A percentile compares a stretch with the other conserved stretches of the same genome.
Evolutionary conservation across 2,329 filamentous ascomycete genomes (phyloP).

Genomic region (Paraphoma sp.): DNA sequence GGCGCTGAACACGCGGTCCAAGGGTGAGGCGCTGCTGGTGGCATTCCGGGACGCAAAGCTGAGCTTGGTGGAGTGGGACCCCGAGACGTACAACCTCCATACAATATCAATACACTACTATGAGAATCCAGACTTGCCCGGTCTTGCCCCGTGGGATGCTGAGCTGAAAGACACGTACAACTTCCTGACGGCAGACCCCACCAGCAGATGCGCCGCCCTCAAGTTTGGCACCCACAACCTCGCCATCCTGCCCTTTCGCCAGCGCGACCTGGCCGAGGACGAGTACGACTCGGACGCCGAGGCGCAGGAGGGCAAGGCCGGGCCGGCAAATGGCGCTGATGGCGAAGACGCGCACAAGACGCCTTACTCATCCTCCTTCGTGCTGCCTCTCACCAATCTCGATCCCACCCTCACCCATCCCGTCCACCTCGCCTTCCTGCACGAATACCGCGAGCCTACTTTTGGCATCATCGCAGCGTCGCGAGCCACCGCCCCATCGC

Average conservation of each 20-base stretch:
- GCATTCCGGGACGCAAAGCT: slow-evolving; percentile 91
- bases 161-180: slow-evolving; percentile 78
- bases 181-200: slow-evolving; percentile 85
- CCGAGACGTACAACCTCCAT: slow-evolving; percentile 76
- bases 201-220: slow-evolving; percentile 90
- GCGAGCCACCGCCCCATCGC: slow-evolving; percentile 72
- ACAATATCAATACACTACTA: slow-evolving; percentile 98
- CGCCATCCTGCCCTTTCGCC: slow-evolving; percentile 91
- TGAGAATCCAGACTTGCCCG: slow-evolving; percentile 87
- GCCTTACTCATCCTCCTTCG: slow-evolving; percentile 89
- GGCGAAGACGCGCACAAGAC: slow-evolving; percentile 56
- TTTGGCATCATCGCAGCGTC: slow-evolving; percentile 91
- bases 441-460: slow-evolving; percentile 97
- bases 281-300: slow-evolving; percentile 87
- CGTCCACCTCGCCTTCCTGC: slow-evolving; percentile 87
- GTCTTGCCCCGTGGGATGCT: slow-evolving; percentile 77
- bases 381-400: slow-evolving; percentile 85
- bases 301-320: slow-evolving; percentile 51
- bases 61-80: slow-evolving; percentile 93
- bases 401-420: slow-evolving; percentile 88
- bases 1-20: slow-evolving; percentile 73
- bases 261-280: slow-evolving; percentile 85
- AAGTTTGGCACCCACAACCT: slow-evolving; percentile 90
- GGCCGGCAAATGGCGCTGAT: slow-evolving; percentile 46
- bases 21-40: slow-evolving; percentile 82